Conservation (phyloP, 176 grass and related monocot species). For the Typha latifolia region DNA sequence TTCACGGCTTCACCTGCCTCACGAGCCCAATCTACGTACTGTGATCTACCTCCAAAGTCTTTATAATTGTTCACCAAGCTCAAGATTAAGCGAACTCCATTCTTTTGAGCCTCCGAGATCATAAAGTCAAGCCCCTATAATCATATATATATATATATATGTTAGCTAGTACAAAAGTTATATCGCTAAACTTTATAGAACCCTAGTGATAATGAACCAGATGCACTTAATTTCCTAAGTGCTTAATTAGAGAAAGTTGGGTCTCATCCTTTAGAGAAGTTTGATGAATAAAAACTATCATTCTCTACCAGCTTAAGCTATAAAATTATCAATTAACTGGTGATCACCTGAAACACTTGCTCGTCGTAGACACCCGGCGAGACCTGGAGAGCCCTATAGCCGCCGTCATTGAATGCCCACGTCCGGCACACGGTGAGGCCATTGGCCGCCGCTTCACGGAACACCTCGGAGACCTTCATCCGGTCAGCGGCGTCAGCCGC, state of each 20-base stretch:
- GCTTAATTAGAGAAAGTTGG: no score
- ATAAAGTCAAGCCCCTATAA: slow-evolving; percentile 70
- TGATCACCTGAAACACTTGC: slow-evolving; percentile 13
- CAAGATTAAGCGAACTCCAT: slow-evolving; percentile 56
- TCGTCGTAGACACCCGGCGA: slow-evolving; percentile 38
- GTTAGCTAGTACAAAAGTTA: no score
- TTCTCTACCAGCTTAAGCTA: no score
- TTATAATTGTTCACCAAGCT: slow-evolving; percentile 69
- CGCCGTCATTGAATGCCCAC: slow-evolving; percentile 41
- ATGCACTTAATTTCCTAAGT: no score
- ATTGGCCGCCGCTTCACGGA: slow-evolving; percentile 22
- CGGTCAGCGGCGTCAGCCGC: slow-evolving; percentile 22
- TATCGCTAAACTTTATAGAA: no score
- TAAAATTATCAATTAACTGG: no score
- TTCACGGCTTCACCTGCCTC: slow-evolving; percentile 21
- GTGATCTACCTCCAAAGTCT: slow-evolving; percentile 58
- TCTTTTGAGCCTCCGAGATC: slow-evolving; percentile 45
- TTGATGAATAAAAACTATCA: no score
- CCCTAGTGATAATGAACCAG: no score
- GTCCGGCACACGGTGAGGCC: slow-evolving; percentile 49
- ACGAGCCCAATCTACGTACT: slow-evolving; percentile 67
- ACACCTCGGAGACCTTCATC: slow-evolving; percentile 32
- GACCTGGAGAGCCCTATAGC: slow-evolving; percentile 27
- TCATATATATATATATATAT: not conserved
- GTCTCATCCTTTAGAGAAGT: no score